A percentile compares a stretch with the other conserved stretches of the same genome.
These are phyloP conservation scores for Aspergillus ruber DNA, from an alignment of 2,329 filamentous ascomycete species.

Conservation along the genomic window DNA sequence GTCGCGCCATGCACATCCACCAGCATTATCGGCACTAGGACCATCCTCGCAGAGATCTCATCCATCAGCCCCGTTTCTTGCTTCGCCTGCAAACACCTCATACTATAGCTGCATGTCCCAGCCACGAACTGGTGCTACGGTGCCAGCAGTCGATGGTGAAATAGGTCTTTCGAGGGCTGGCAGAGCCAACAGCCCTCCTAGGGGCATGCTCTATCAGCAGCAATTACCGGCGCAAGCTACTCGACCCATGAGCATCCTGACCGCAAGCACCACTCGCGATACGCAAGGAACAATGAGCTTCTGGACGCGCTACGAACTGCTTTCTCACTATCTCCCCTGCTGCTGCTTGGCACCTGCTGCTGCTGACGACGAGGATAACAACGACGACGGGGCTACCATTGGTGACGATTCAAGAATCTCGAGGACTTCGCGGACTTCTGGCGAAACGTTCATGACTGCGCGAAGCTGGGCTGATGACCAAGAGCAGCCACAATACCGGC, in stretches of 20 bases:
- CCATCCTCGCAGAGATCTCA: too few species aligned
- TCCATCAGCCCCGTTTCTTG: background rate
- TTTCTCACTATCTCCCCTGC: constrained; percentile 1
- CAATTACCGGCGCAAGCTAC: background rate
- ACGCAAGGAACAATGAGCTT: background rate
- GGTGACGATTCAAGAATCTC: constrained; percentile 2
- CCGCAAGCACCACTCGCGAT: background rate
- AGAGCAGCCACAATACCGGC: background rate
- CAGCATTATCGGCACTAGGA: background rate
- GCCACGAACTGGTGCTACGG: background rate
- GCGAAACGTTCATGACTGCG: constrained; percentile 12
- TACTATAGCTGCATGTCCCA: background rate
- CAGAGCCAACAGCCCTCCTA: background rate
- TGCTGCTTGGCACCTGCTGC: constrained; percentile 4
- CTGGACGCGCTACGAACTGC: background rate
- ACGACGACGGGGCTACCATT: background rate
- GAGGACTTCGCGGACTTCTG: constrained; percentile 3
- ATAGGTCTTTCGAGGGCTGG: background rate
- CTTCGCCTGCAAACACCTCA: background rate
- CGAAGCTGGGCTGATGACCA: constrained; percentile 3
- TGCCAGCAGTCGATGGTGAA: background rate
- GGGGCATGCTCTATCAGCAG: background rate
- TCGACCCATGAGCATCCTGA: too few species aligned
- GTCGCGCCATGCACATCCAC: background rate
- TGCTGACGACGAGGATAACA: background rate